Percentiles rank a stretch among this genome's conserved stretches.
Conservation (phyloP, 495 filamentous ascomycete species). For the Xylaria longipes region DNA sequence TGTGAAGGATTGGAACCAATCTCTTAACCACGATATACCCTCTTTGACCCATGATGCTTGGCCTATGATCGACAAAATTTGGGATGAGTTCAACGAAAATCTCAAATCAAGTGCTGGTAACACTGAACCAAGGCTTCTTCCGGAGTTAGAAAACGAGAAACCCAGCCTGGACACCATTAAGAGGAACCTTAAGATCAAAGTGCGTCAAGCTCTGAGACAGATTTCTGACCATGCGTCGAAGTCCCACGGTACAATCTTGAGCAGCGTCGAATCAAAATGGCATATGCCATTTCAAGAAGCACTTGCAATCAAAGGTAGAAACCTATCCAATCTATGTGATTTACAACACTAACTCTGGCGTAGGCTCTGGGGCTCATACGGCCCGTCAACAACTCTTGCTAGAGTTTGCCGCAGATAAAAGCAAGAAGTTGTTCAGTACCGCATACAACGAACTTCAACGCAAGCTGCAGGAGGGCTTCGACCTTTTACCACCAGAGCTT, state of each 20-base stretch:
- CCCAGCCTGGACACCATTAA: background rate
- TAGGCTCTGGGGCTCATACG: background rate
- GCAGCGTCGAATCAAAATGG: background rate
- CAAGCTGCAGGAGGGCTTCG: background rate
- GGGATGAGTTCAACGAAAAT: slow-evolving; percentile 12
- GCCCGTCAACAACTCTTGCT: slow-evolving; percentile 4
- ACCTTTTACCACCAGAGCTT: background rate
- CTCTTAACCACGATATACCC: slow-evolving; percentile 14
- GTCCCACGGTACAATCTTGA: background rate
- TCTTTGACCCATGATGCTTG: background rate
- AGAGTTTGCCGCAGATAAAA: background rate
- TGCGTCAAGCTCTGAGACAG: background rate
- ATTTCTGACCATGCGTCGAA: background rate
- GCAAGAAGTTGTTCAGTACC: background rate
- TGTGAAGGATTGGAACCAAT: slow-evolving; percentile 19
- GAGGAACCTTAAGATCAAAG: background rate
- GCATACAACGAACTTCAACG: background rate
- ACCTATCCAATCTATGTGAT: background rate
- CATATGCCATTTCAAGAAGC: background rate
- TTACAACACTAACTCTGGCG: background rate
- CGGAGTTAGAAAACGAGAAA: background rate
- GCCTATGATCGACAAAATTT: slow-evolving; percentile 19
- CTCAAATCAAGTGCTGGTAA: background rate
- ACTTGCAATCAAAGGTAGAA: slow-evolving; percentile 11
- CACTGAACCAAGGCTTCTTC: slow-evolving; percentile 3